These are phyloP conservation scores for Limonium bicolor DNA, from an alignment of 148 eudicot genomes.

Conservation along the genomic window DNA sequence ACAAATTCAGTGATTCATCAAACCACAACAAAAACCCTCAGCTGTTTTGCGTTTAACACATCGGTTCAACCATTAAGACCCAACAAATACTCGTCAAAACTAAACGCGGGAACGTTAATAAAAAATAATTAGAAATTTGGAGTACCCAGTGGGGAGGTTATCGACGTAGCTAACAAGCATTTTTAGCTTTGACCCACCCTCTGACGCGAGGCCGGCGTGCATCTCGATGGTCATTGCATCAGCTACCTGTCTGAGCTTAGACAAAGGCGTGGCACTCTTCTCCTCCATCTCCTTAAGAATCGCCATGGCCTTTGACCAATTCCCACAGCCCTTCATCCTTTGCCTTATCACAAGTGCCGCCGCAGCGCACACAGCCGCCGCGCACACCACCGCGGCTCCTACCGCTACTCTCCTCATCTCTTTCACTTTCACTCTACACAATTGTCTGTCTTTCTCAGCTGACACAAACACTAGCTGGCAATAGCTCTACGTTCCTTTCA, in stretches of 20 bases:
- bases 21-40: too few species aligned
- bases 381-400: slow-evolving; percentile 34
- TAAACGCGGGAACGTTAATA: neutral
- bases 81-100: neutral
- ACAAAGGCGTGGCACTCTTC: slow-evolving; percentile 29
- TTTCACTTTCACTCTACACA: too few species aligned
- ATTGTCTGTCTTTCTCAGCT: too few species aligned
- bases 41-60: too few species aligned
- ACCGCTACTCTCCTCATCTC: slow-evolving; percentile 57
- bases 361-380: slow-evolving; percentile 41
- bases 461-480: too few species aligned
- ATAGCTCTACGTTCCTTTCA: too few species aligned
- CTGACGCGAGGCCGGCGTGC: slow-evolving; percentile 86
- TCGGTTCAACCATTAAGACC: neutral
- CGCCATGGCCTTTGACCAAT: slow-evolving; percentile 36
- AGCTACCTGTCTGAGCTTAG: slow-evolving; percentile 52
- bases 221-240: slow-evolving; percentile 86
- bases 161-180: slow-evolving; percentile 78
- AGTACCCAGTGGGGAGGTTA: slow-evolving; percentile 71
- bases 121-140: neutral
- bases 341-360: slow-evolving; percentile 44
- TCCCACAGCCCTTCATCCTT: slow-evolving; percentile 24
- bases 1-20: too few species aligned
- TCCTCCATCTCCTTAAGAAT: slow-evolving; percentile 45
- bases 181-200: slow-evolving; percentile 78